These are phyloP conservation scores for Phytopythium mirpurense DNA, from an alignment of 352 stramenopile species.

Conservation along the genomic window DNA sequence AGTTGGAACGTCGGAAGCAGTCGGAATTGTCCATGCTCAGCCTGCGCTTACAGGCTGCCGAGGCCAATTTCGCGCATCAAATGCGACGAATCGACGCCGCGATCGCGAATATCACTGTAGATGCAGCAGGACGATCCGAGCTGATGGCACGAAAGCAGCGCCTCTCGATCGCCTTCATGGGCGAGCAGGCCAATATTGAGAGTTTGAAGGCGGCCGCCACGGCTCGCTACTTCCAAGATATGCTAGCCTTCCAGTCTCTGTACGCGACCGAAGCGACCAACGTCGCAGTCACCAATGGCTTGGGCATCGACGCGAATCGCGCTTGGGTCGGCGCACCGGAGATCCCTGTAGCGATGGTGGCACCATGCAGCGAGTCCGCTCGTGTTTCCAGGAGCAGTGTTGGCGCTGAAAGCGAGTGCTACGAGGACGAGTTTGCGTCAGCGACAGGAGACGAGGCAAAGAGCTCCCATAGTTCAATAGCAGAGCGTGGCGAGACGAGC, in stretches of 20 bases:
- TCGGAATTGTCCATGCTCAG: conserved; percentile 48
- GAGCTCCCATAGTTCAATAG: background rate
- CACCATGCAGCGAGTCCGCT: background rate
- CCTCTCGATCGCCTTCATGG: conserved; percentile 35
- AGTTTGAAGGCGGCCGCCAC: conserved; percentile 45
- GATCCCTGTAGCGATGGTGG: background rate
- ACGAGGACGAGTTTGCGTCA: conserved; percentile 42
- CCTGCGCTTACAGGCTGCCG: conserved; percentile 35
- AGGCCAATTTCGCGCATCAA: conserved; percentile 32
- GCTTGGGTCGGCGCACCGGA: background rate
- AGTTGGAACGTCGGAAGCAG: conserved; percentile 43
- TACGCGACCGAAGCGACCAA: background rate
- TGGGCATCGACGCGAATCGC: background rate
- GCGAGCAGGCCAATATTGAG: conserved; percentile 48
- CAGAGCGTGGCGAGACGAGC: background rate
- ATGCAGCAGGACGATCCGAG: conserved; percentile 9
- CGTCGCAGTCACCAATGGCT: background rate
- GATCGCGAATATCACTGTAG: conserved; percentile 1
- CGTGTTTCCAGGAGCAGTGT: background rate
- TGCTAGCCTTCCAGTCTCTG: conserved; percentile 47
- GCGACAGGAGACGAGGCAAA: conserved; percentile 7
- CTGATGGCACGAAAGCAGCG: conserved; percentile 25
- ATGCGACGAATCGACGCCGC: conserved; percentile 15
- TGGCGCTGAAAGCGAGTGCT: conserved; percentile 7
- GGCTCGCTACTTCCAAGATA: conserved; percentile 59